Percentiles rank a stretch among this genome's conserved stretches.
phyloP scores from a whole-genome alignment of 108 stramenopile genomes.

The Mayamaea pseudoterrestris region DNA sequence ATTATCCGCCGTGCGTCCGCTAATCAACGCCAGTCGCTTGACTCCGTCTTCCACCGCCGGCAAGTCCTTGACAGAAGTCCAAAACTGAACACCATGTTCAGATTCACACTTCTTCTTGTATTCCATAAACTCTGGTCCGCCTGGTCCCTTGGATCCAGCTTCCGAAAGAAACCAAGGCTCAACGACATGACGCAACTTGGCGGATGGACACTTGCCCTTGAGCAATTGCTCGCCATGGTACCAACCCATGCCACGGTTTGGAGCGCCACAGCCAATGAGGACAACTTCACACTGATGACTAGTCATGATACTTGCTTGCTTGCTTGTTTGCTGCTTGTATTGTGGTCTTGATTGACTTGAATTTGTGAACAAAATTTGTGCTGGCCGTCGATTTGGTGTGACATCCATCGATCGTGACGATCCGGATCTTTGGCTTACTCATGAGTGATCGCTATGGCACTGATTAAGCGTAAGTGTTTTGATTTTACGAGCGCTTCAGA shows the following conservation, averaged over 20 bases:
- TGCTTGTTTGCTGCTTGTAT: too few species aligned
- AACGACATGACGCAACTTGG: constrained; percentile 67
- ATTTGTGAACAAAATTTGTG: too few species aligned
- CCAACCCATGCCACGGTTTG: constrained; percentile 79
- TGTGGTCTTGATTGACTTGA: too few species aligned
- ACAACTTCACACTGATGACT: too few species aligned
- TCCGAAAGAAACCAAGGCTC: constrained; percentile 81
- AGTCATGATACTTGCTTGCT: too few species aligned
- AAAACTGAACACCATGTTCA: constrained; percentile 50
- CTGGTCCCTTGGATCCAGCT: constrained; percentile 45
- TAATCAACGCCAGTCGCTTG: constrained; percentile 69
- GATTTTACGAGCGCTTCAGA: too few species aligned
- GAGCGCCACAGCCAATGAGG: constrained; percentile 78
- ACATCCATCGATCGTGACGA: too few species aligned
- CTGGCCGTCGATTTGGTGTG: too few species aligned
- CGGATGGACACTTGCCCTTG: constrained; percentile 73
- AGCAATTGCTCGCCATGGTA: constrained; percentile 83
- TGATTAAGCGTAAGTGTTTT: too few species aligned
- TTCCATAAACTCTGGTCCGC: constrained; percentile 60
- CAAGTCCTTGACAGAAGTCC: constrained; percentile 39
- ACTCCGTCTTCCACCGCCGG: constrained; percentile 54
- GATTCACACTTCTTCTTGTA: constrained; percentile 39
- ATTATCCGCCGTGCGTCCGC: constrained; percentile 85
- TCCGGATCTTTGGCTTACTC: too few species aligned
- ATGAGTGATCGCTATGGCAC: too few species aligned